These are phyloP conservation scores for Tylopilus plumbeoviolaceoides DNA, from an alignment of 768 basidiomycete genomes.

Conservation along the genomic window DNA sequence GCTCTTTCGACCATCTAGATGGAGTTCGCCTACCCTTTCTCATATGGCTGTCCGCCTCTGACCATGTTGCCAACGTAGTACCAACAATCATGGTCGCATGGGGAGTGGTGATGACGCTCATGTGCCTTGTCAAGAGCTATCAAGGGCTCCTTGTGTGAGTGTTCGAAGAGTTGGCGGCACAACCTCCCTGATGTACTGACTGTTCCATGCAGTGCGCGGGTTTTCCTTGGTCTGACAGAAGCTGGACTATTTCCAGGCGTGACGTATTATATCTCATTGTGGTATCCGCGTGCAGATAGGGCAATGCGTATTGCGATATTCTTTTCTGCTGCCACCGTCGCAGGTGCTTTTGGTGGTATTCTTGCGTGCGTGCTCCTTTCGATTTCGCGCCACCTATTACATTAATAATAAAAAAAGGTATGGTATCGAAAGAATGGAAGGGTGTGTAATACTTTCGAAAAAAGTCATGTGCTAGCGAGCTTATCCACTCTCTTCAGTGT, in stretches of 20 bases:
- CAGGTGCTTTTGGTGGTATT: constrained; percentile 49
- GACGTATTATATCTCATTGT: constrained; percentile 48
- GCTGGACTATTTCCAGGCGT: constrained; percentile 42
- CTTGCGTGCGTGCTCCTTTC: constrained; percentile 34
- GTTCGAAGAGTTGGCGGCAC: not conserved
- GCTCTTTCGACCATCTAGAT: constrained; percentile 34
- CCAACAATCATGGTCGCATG: constrained; percentile 37
- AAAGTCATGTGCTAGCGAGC: not conserved
- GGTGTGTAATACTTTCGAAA: constrained; percentile 25
- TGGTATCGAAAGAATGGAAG: constrained; percentile 32
- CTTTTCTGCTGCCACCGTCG: constrained; percentile 57
- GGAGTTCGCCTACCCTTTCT: constrained; percentile 24
- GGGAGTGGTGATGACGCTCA: constrained; percentile 38
- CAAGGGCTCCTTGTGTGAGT: constrained; percentile 30
- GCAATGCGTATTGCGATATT: constrained; percentile 58
- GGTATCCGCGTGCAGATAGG: constrained; percentile 59
- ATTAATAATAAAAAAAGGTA: constrained; percentile 27
- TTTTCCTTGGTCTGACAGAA: constrained; percentile 46
- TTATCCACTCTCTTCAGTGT: constrained; percentile 11
- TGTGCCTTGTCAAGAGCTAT: constrained; percentile 35
- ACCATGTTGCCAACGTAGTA: constrained; percentile 29
- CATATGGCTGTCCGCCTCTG: not conserved
- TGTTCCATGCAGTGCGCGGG: constrained; percentile 27
- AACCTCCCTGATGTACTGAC: not conserved
- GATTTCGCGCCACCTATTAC: not conserved